A percentile compares a stretch with the other conserved stretches of the same genome.
These are phyloP conservation scores for Yarrowia hollandica DNA, from an alignment of 805 yeast genomes.

Conservation along the genomic window DNA sequence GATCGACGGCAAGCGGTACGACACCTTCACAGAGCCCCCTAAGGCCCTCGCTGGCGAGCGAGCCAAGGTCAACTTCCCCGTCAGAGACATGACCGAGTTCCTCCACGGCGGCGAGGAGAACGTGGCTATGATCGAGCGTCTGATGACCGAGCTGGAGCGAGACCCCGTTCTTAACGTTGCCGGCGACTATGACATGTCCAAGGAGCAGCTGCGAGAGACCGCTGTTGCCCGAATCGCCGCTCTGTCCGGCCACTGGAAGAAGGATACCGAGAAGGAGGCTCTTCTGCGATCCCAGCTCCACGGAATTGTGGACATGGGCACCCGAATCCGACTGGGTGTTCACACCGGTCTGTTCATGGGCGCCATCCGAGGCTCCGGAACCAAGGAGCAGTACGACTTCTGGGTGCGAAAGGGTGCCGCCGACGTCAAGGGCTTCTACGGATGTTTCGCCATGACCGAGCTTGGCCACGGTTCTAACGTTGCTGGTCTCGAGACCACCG, in stretches of 20 bases:
- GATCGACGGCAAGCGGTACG: constrained; percentile 34
- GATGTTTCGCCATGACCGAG: constrained; percentile 94
- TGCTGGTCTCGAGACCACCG: constrained; percentile 93
- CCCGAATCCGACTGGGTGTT: constrained; percentile 81
- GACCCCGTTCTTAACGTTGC: constrained; percentile 53
- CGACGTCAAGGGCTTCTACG: constrained; percentile 50
- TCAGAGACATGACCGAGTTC: constrained; percentile 46
- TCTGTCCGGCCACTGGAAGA: constrained; percentile 35
- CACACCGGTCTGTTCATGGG: constrained; percentile 82
- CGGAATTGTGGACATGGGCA: constrained; percentile 62
- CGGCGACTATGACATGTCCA: constrained; percentile 50
- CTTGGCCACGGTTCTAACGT: constrained; percentile 93
- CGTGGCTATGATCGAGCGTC: constrained; percentile 44
- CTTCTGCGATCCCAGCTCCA: constrained; percentile 37
- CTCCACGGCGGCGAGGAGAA: constrained; percentile 47
- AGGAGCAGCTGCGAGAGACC: constrained; percentile 45
- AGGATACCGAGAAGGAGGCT: constrained; percentile 38
- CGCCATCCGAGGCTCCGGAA: constrained; percentile 84
- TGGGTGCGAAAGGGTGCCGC: constrained; percentile 68
- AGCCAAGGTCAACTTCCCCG: constrained; percentile 42
- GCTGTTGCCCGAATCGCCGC: constrained; percentile 41
- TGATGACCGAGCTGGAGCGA: constrained; percentile 52
- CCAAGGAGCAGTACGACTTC: constrained; percentile 75
- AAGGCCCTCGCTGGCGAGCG: constrained; percentile 45
- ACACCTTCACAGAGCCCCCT: constrained; percentile 43